Conservation (phyloP, 2,329 filamentous ascomycete species). For the Trichoderma gracile region DNA sequence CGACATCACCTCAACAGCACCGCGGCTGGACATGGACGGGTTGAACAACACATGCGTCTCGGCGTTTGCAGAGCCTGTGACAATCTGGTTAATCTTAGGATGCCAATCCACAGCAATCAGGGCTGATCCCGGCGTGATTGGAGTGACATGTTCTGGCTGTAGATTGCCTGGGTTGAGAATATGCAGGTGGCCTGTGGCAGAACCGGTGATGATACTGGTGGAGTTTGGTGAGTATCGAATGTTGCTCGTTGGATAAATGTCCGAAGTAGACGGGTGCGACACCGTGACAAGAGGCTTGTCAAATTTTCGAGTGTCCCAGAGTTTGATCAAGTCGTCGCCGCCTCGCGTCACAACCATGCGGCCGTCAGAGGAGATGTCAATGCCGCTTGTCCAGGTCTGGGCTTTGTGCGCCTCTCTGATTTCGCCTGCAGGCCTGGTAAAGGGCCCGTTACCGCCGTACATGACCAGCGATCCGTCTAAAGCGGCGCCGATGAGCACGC, state of each 20-base stretch:
- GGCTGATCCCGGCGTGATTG: constrained; percentile 81
- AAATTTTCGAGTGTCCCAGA: constrained; percentile 97
- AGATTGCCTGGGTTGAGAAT: constrained; percentile 93
- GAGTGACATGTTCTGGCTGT: constrained; percentile 78
- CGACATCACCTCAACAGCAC: constrained; percentile 86
- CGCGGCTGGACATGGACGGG: constrained; percentile 75
- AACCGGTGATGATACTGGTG: constrained; percentile 85
- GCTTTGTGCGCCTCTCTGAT: constrained; percentile 78
- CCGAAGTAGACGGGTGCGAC: constrained; percentile 77
- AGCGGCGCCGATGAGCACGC: constrained; percentile 77
- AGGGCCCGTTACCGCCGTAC: constrained; percentile 89
- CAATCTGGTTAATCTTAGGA: constrained; percentile 89
- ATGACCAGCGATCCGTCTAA: constrained; percentile 88
- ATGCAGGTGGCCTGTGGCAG: constrained; percentile 79
- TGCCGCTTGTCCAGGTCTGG: constrained; percentile 86
- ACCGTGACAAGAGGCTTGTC: constrained; percentile 82
- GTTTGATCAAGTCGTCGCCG: constrained; percentile 88
- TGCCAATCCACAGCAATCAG: constrained; percentile 90
- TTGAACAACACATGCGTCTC: constrained; percentile 91
- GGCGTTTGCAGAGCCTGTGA: constrained; percentile 89
- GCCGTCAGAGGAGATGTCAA: constrained; percentile 89
- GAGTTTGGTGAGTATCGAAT: constrained; percentile 87
- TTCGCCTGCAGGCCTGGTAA: constrained; percentile 77
- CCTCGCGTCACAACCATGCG: constrained; percentile 87
- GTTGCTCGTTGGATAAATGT: constrained; percentile 79